Conservation (phyloP, 1,139 yeast species). For the Candida albicans region DNA sequence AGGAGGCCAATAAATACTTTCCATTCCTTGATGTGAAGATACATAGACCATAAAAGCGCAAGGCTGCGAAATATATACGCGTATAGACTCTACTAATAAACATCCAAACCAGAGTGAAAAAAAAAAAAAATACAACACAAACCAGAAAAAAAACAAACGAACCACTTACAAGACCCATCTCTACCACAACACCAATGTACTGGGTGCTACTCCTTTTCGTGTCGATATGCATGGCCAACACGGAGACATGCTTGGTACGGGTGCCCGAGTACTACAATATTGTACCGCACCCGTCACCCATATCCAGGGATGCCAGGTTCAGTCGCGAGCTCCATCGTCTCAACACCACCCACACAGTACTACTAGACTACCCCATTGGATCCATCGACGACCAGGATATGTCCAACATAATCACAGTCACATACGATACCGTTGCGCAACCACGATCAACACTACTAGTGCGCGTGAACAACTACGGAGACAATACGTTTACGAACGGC, state of each 20-base stretch:
- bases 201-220: slow-evolving; percentile 1
- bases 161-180: too few species aligned
- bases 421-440: slow-evolving; percentile 19
- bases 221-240: slow-evolving; percentile 28
- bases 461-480: slow-evolving; percentile 34
- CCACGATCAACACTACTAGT: slow-evolving; percentile 25
- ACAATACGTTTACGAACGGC: slow-evolving; percentile 27
- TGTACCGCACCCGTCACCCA: slow-evolving; percentile 22
- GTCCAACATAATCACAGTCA: slow-evolving; percentile 8
- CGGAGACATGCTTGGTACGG: slow-evolving; percentile 35
- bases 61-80: not conserved
- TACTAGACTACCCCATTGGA: slow-evolving; percentile 33
- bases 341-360: slow-evolving; percentile 28
- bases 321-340: slow-evolving; percentile 11
- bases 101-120: not conserved
- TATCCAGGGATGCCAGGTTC: slow-evolving; percentile 2
- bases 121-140: not conserved
- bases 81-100: not conserved
- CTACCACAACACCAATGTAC: not conserved
- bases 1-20: not conserved
- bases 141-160: not conserved
- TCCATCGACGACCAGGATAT: slow-evolving; percentile 12
- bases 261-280: slow-evolving; percentile 41
- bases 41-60: not conserved
- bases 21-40: not conserved